A percentile compares a stretch with the other conserved stretches of the same genome.
phyloP scores from a whole-genome alignment of 345 rosid species.

The rapeseed (Brassica napus) region DNA sequence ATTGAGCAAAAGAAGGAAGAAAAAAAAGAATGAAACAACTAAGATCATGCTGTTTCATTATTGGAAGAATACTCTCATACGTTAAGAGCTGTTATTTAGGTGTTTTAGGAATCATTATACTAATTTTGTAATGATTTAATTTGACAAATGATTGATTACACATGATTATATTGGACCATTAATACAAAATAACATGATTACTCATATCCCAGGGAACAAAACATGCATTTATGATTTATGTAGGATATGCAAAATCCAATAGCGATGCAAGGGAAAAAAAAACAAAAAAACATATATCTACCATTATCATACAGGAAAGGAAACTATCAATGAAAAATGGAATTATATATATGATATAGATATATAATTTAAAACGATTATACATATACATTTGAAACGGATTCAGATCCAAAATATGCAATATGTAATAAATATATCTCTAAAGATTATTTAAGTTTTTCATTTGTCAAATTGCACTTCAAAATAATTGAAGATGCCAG shows the following conservation, averaged over 20 bases:
- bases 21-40: constrained; percentile 14
- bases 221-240: constrained; percentile 27
- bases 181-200: constrained; percentile 1
- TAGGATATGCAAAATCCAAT: constrained; percentile 28
- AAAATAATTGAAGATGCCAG: not conserved
- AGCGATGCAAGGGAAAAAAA: not conserved
- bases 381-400: not conserved
- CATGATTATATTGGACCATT: constrained; percentile 30
- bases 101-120: constrained; percentile 34
- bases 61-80: constrained; percentile 26
- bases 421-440: not conserved
- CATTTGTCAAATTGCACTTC: constrained; percentile 20
- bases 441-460: not conserved
- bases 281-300: too few species aligned
- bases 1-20: constrained; percentile 8
- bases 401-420: constrained; percentile 3
- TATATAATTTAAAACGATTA: not conserved
- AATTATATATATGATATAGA: too few species aligned
- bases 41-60: constrained; percentile 32
- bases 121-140: constrained; percentile 25
- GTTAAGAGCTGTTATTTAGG: constrained; percentile 31
- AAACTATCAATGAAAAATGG: too few species aligned
- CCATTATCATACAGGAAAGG: too few species aligned
- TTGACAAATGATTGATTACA: constrained; percentile 35
- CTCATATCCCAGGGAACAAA: constrained; percentile 13